These are phyloP conservation scores for Solanum infundibuliforme DNA, from an alignment of 257 asterid species.

Conservation along the genomic window DNA sequence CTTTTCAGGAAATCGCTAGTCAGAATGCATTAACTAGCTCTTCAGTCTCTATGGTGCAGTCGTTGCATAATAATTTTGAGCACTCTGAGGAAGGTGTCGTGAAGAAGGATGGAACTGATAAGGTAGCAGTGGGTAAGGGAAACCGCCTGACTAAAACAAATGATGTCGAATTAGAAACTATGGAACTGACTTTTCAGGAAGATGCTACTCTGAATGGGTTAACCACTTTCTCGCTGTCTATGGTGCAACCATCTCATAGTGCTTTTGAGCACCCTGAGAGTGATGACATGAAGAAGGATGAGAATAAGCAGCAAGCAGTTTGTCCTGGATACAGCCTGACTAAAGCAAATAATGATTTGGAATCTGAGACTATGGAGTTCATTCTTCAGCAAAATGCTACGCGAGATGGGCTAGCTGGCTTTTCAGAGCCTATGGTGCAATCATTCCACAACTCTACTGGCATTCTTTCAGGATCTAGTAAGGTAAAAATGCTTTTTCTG, in stretches of 20 bases:
- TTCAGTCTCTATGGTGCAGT: constrained; percentile 38
- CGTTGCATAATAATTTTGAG: constrained; percentile 41
- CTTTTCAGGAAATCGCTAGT: constrained; percentile 33
- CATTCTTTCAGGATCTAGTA: constrained; percentile 33
- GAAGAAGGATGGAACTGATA: constrained; percentile 1
- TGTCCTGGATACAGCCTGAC: background rate
- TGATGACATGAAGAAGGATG: background rate
- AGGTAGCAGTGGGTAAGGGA: constrained; percentile 8
- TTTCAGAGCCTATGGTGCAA: background rate
- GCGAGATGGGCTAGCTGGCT: background rate
- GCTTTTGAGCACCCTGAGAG: constrained; percentile 21
- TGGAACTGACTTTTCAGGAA: background rate
- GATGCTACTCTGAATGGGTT: background rate
- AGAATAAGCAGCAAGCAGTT: constrained; percentile 12
- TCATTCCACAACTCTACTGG: constrained; percentile 4
- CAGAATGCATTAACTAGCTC: constrained; percentile 32
- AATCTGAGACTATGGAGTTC: background rate
- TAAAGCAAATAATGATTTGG: background rate
- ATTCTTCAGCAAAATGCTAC: background rate
- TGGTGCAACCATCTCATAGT: constrained; percentile 37
- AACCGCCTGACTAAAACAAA: background rate
- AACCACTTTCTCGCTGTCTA: background rate
- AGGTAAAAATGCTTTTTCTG: constrained; percentile 24
- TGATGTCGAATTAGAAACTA: background rate
- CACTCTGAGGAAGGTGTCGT: background rate